These are phyloP conservation scores for Quercus alba DNA, from an alignment of 306 rosid genomes.

Conservation along the genomic window DNA sequence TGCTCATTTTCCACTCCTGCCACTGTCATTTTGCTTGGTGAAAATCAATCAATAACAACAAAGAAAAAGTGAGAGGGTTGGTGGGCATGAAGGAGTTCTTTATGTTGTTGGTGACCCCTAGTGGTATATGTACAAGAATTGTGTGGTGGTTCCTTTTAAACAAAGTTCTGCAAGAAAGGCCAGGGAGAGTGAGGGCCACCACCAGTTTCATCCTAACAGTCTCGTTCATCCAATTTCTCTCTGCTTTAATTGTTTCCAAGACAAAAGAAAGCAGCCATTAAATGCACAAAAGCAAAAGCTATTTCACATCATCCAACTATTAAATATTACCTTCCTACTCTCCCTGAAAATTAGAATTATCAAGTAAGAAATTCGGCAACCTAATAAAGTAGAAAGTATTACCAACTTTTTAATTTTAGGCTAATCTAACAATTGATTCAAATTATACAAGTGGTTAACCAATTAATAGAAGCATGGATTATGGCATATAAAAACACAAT, in stretches of 20 bases:
- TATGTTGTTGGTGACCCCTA: background rate
- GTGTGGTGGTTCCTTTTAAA: background rate
- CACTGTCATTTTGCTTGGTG: slow-evolving; percentile 8
- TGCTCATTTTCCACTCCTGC: background rate
- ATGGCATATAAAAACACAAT: too few species aligned
- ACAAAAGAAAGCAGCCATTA: slow-evolving; percentile 21
- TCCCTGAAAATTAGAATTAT: background rate
- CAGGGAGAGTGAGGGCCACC: slow-evolving; percentile 7
- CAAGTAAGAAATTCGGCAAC: too few species aligned
- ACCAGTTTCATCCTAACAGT: background rate
- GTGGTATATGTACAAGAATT: background rate
- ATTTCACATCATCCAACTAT: background rate
- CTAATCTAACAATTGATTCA: too few species aligned
- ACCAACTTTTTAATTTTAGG: too few species aligned
- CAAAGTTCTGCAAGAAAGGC: background rate
- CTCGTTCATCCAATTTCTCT: background rate
- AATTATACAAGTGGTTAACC: too few species aligned
- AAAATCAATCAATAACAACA: background rate
- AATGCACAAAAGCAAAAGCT: slow-evolving; percentile 24
- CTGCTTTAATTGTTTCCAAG: background rate
- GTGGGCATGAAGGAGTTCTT: background rate
- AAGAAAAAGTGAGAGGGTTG: background rate
- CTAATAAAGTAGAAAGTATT: too few species aligned
- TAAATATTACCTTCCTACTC: background rate
- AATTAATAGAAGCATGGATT: too few species aligned